Base-by-base conservation (phyloP, 23 red algal species). In the Pyropia haitanensis region DNA sequence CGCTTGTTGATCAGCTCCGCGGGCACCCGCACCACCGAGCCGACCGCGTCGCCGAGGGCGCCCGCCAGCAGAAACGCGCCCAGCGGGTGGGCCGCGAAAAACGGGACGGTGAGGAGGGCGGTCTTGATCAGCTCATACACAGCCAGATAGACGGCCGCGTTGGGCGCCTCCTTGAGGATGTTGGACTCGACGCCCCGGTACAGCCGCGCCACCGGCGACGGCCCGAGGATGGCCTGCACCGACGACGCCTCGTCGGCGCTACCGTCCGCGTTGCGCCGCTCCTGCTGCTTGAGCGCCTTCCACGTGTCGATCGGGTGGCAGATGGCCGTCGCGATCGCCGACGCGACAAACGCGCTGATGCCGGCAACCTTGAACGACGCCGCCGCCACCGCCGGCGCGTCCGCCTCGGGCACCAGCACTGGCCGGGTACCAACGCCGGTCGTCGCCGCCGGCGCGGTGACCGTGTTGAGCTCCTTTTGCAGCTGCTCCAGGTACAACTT, bases 1-100 rank as follows among this genome's bases (percentile, higher is more conserved):
- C 72, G 71, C 73, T 88, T 88, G 66, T 88, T 88, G 10, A 79
- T 48, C 2, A 88, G 60, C 49, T 88, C 83, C 0, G 83, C 83
- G 6, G 83, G 83, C 19, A 88, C 83, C 0, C 83, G 71, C 22
- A 88, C 83, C 0, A 88, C 27, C 44, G 61, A 70, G 16, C 83
- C 83, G 2, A 88, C 4, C 3, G 74, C 72, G 49, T 88, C 83
- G 16, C 83, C 83, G 27, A 88, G 65, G 46, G 66, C 76, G 24
- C 83, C 83, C 2, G 83, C 71, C 26, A 88, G 0, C 18, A 75
- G 63, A 46, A 79, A 78, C 0, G 61, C 61, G 20, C 51, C 15
- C 17, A 88, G 27, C 26, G 83, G 83, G 49, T 60, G 54, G 9
- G 58, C 56, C 2, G n/a, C 60, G 14, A 88, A 44, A 24, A 59